Conservation (phyloP, 2,329 filamentous ascomycete genomes). For the Pseudocercospora vitis region DNA sequence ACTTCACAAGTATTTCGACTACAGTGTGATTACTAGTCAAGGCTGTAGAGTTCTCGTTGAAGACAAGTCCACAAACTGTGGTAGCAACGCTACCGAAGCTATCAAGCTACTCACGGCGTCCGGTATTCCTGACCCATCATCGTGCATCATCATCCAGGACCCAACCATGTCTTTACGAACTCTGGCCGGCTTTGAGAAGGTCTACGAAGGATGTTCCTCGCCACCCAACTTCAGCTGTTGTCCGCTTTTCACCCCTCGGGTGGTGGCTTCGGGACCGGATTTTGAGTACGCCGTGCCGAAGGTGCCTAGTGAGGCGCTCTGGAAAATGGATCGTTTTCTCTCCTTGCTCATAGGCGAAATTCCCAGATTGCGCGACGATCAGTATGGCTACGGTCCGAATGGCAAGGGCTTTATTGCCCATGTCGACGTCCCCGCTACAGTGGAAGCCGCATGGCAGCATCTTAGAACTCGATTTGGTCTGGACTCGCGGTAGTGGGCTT, state of each 20-base stretch:
- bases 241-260: constrained; percentile 38
- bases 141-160: constrained; percentile 46
- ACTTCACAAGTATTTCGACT: constrained; percentile 36
- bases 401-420: constrained; percentile 48
- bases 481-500: neutral
- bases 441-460: constrained; percentile 36
- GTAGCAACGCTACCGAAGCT: constrained; percentile 45
- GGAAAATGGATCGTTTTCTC: constrained; percentile 43
- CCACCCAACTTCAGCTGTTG: constrained; percentile 34
- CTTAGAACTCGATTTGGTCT: neutral
- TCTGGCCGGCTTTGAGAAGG: constrained; percentile 44
- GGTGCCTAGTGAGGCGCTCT: constrained; percentile 30
- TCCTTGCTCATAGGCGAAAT: constrained; percentile 48
- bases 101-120: constrained; percentile 39
- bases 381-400: constrained; percentile 46
- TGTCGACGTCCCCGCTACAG: constrained; percentile 43
- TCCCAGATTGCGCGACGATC: constrained; percentile 46
- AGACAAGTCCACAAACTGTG: constrained; percentile 49
- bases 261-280: neutral
- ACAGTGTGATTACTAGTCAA: constrained; percentile 25
- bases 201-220: constrained; percentile 33
- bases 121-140: constrained; percentile 28
- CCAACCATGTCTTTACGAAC: constrained; percentile 50
- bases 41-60: constrained; percentile 44
- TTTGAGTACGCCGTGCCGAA: constrained; percentile 15